Evolutionary conservation across 2,329 filamentous ascomycete species (phyloP), one percentile per base, ranked within the genome.

Genomic region (Tolypocladium album): DNA sequence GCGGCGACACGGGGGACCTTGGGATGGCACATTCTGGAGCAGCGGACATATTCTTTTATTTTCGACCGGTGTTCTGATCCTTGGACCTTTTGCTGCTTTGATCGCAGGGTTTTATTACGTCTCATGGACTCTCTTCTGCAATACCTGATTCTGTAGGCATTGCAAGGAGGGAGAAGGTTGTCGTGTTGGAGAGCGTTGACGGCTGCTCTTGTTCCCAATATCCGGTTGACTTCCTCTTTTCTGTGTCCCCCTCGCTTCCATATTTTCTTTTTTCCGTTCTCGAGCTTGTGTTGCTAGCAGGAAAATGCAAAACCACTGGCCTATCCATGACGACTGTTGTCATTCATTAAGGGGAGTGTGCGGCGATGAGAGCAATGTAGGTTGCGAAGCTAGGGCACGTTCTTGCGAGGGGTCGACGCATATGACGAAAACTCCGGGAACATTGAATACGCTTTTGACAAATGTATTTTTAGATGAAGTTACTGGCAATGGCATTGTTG

Each of bases 201-300:
- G 45, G 47, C 45, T 60, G 56, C 56, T 60, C 58, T 47, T 62
- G 60, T 64, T 65, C 31, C 47, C 50, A 38, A 17, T 55, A 20
- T 55, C 11, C 12, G 31, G 50, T 22, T 55, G 31, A 36, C 13
- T 11, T 38, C 31, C 61, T 43, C 43, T 61, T 50, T 57, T 22
- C 36, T 27, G 1, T 56, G 31, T 31, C 34, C 13, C 55, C 60
- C 27, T 31, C 27, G 3, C 27, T 31, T 31, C 27, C 27, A 3
- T 56, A 5, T 58, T 59, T 50, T 61, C 62, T 59, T 63, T 61
- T 63, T 62, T 47, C 60, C 59, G 60, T 62, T 58, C 59, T 59
- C n/a, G 40, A 17, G 36, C 24, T n/a, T 45, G 55, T 57, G 55
- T 45, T 43, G 36, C 15, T 45, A 45, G 55, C 50, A 57, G 40